Base-by-base conservation (phyloP, 2,329 filamentous ascomycete species). In the Alternaria sp. region DNA sequence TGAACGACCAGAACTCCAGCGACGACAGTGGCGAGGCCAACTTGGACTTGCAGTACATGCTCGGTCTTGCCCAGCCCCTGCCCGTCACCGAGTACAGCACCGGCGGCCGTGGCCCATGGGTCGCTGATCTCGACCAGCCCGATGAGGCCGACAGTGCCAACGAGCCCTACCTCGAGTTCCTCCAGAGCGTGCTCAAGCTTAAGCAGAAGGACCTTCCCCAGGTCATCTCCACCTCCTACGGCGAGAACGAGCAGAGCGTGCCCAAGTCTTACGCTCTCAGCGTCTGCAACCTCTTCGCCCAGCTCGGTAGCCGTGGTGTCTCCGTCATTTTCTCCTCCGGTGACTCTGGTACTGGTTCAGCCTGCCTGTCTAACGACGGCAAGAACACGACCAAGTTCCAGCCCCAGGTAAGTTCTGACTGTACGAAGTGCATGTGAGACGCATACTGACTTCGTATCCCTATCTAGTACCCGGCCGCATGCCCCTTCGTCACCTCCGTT, bases 401-500 rank as follows among this genome's bases (percentile, higher is more conserved):
- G 53, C 84, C 88, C 1, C 86, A 85, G 33, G 33, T 37, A 37
- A 37, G 30, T 37, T 37, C 4, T n/a, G 33, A 9, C 7, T 37
- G 33, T 37, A 37, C 4, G 33, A 2, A 37, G 2, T 37, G 33
- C 4, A 37, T 37, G 6, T 37, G 2, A n/a, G 7, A 37, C 33
- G n/a, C 5, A 37, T 5, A 37, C 33, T 37, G 2, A 37, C 4
- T 37, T 37, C 15, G 14, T 9, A n/a, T n/a, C n/a, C 14, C 14
- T 4, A 6, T 4, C 0, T 3, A 37, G 8, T 92, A 91, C 75
- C 90, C 90, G 0, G 87, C 85, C 0, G 84, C 85, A 2, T 92
- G 90, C 70, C 90, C 89, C 0, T 92, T 86, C 77, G 86, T 92
- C 2, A 92, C 90, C 0, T 82, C 86, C 2, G 86, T 92, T 1